Conservation (phyloP, 2,329 filamentous ascomycete genomes). For the Pyricularia grisea region DNA sequence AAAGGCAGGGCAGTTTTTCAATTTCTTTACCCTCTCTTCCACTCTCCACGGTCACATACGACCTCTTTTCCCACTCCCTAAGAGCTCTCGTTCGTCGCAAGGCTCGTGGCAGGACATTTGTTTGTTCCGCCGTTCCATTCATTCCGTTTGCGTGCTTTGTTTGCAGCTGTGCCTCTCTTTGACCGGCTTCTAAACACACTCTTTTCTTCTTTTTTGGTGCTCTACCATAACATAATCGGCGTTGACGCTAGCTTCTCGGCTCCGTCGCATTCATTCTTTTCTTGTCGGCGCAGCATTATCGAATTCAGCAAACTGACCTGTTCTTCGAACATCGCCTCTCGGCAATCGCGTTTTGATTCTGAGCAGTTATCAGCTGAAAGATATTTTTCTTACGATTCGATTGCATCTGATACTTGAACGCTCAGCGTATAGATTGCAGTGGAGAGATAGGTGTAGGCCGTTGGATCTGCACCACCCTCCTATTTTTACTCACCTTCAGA, state of each 20-base stretch:
- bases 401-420: not conserved
- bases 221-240: not conserved
- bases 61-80: not conserved
- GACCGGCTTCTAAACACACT: not conserved
- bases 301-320: not conserved
- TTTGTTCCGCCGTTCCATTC: constrained; percentile 1
- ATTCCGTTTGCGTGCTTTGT: not conserved
- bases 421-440: not conserved
- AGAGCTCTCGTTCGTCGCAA: not conserved
- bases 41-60: not conserved
- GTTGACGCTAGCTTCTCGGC: not conserved
- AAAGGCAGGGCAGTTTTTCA: not conserved
- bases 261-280: not conserved
- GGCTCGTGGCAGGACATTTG: not conserved
- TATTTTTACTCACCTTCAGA: not conserved
- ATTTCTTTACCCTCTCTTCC: not conserved
- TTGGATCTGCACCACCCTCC: not conserved
- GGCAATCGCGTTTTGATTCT: not conserved
- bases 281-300: not conserved
- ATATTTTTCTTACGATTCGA: not conserved
- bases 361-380: not conserved
- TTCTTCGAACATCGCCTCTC: not conserved
- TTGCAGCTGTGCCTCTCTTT: not conserved
- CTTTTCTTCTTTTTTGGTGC: not conserved
- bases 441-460: not conserved